Evolutionary conservation across 164 flowering plant genomes (phyloP), one percentile per base, ranked within the genome.

Genomic region (Macadamia tetraphylla): DNA sequence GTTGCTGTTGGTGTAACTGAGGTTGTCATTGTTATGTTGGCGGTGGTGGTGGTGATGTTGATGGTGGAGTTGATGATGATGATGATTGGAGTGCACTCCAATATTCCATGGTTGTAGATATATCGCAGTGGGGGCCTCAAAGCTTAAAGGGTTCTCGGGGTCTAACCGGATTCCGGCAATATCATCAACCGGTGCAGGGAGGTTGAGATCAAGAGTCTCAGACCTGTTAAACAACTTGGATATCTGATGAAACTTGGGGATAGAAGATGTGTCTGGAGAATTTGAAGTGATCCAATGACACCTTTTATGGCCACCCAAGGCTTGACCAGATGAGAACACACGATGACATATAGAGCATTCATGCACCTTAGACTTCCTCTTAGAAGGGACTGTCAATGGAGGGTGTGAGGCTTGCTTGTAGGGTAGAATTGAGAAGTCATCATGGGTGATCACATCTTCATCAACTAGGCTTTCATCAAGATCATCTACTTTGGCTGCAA

Each of bases 271-370:
- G 23, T 83, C 88, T 0, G 80, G 76, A 0, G 85, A 74, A 58
- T 82, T 82, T 3, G 98, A 86, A 5, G 92, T 90, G 74, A 90
- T 81, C 98, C 98, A 92, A 66, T 94, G 97, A 74, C 99, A 94
- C 70, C 99, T 81, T 73, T 94, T 94, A 76, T 94, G 99, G 1
- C 97, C 97, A 0, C 99, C 99, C 30, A 94, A 71, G 0, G 97
- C 99, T 66, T 94, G 97, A 1, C 97, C 99, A 0, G 97, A 87
- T 0, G 86, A 78, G 73, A 94, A 94, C 9, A 88, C 72, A 59
- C 97, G 75, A 60, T 91, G 93, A 67, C 97, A 94, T 11, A 89
- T 90, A 0, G 94, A 82, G 74, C 97, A 94, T 64, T 90, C 94
- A 62, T 94, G 99, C 5, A 87, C 89, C 62, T 92, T 90, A 0